phyloP scores from a whole-genome alignment of 495 filamentous ascomycete species.

The Bombardia bombarda region DNA sequence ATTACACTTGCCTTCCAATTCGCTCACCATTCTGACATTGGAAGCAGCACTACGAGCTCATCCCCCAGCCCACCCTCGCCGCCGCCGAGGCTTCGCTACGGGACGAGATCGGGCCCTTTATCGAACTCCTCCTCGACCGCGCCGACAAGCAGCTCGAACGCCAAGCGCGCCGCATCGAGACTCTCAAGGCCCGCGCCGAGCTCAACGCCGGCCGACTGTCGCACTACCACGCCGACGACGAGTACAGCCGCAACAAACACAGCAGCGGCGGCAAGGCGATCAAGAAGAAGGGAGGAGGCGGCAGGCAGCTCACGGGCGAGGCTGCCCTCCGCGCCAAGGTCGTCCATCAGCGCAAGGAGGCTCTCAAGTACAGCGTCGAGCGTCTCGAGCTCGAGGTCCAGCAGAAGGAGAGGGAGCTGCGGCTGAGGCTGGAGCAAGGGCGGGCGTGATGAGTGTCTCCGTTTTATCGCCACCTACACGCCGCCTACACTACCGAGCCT shows the following conservation, averaged over 20 bases:
- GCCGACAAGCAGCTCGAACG: conserved; percentile 39
- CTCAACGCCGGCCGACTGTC: conserved; percentile 38
- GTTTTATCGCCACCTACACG: neutral
- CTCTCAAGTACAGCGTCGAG: conserved; percentile 41
- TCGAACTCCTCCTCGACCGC: conserved; percentile 37
- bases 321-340: conserved; percentile 30
- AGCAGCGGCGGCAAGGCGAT: neutral
- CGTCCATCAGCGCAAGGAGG: conserved; percentile 33
- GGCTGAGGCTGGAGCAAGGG: conserved; percentile 30
- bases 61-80: conserved; percentile 41
- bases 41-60: conserved; percentile 44
- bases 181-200: conserved; percentile 37
- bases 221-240: conserved; percentile 5
- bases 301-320: conserved; percentile 18
- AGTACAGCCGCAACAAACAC: neutral
- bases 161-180: conserved; percentile 38
- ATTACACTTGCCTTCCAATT: neutral
- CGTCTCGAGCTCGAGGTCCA: conserved; percentile 41
- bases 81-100: conserved; percentile 40
- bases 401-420: conserved; percentile 44
- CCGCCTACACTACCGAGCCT: no score
- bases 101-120: conserved; percentile 42
- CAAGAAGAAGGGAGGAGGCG: neutral
- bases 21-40: neutral
- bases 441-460: conserved; percentile 4